Conservation (phyloP, 2,329 filamentous ascomycete genomes). For the Massarina eburnea region DNA sequence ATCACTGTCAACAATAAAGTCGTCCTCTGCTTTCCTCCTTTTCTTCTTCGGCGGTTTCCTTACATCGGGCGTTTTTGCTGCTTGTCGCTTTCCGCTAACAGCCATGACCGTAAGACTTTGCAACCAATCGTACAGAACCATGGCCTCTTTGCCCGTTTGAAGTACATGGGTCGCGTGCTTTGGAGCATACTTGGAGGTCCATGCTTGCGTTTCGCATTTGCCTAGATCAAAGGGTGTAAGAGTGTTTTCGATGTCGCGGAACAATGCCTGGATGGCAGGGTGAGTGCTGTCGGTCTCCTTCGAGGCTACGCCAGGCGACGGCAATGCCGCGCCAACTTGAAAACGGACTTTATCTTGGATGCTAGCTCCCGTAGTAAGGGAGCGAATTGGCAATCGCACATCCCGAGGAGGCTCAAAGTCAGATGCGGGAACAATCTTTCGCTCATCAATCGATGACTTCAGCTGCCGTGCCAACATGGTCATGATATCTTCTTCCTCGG, state of each 20-base stretch:
- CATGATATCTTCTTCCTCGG: conserved; percentile 30
- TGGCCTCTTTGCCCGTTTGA: conserved; percentile 70
- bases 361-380: conserved; percentile 41
- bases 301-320: conserved; percentile 9
- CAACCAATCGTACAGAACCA: conserved; percentile 79
- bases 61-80: conserved; percentile 20
- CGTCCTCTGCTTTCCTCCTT: conserved; percentile 53
- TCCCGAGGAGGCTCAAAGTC: conserved; percentile 22
- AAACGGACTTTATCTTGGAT: conserved; percentile 43
- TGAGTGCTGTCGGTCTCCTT: conserved; percentile 43
- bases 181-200: conserved; percentile 87
- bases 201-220: conserved; percentile 70
- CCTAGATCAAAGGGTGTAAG: conserved; percentile 81
- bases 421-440: not conserved
- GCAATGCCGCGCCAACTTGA: conserved; percentile 22
- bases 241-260: conserved; percentile 59
- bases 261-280: conserved; percentile 62
- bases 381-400: conserved; percentile 37
- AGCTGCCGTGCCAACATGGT: conserved; percentile 23
- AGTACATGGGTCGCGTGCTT: conserved; percentile 69
- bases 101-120: conserved; percentile 72
- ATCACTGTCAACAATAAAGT: conserved; percentile 38
- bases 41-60: conserved; percentile 58
- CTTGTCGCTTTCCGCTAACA: conserved; percentile 61
- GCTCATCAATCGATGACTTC: conserved; percentile 3